Conservation (phyloP, 345 rosid genomes). For the Heritiera littoralis region DNA sequence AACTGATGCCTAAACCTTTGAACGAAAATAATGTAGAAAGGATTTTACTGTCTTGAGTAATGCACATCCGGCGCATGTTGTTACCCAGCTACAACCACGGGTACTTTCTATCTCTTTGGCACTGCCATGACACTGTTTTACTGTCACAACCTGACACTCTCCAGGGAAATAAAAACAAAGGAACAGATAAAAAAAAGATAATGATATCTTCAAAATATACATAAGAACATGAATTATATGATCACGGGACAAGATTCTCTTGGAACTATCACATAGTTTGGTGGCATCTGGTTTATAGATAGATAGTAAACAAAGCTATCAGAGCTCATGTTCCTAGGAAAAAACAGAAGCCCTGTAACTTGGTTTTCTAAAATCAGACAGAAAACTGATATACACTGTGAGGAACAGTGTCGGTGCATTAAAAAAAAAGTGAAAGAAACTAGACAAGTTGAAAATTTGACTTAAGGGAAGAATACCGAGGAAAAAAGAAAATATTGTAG, state of each 20-base stretch:
- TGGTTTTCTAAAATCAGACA: conserved; percentile 35
- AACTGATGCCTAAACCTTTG: conserved; percentile 13
- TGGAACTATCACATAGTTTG: conserved; percentile 35
- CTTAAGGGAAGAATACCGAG: conserved; percentile 24
- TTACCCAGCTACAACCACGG: conserved; percentile 7
- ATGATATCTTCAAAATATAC: conserved; percentile 10
- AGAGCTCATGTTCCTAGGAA: conserved; percentile 33
- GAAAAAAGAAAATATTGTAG: not conserved
- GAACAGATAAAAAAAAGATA: not conserved
- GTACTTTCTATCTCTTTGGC: conserved; percentile 13
- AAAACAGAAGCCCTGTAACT: conserved; percentile 29
- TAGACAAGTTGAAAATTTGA: conserved; percentile 41
- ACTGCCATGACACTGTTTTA: conserved; percentile 23
- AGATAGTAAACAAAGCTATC: not conserved
- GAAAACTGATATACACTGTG: conserved; percentile 33
- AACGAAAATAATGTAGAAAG: conserved; percentile 20
- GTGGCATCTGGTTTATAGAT: conserved; percentile 30
- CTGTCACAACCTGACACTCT: conserved; percentile 35
- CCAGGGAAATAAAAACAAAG: conserved; percentile 22
- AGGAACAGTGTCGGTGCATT: conserved; percentile 35
- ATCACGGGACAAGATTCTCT: conserved; percentile 65
- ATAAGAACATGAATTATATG: conserved; percentile 29
- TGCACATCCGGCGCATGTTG: conserved; percentile 19
- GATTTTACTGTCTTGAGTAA: not conserved
- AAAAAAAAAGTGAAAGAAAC: conserved; percentile 29